Base-by-base conservation (phyloP, 768 basidiomycete species). In the Tulasnella sp. region DNA sequence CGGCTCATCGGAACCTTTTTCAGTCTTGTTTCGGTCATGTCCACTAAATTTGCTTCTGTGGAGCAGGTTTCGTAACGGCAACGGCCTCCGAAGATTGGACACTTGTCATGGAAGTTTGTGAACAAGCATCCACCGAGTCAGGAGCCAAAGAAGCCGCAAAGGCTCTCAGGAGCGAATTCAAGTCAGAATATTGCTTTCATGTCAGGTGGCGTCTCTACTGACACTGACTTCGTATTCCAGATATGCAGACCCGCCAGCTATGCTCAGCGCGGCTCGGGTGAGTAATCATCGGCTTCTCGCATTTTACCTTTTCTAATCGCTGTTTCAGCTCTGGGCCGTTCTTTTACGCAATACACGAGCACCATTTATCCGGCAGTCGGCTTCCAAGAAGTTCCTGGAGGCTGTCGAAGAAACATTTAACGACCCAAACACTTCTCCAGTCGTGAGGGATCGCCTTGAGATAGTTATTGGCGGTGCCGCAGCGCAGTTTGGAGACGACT, bases 131-230 rank as follows among this genome's bases (percentile, higher is more conserved):
- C 2, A 84, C 65, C 63, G 86, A 91, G 56, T 66, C 69, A 7
- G 81, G 81, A 52, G 86, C 87, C 8, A 91, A 85, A 66, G 91
- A 92, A 65, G 88, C 90, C 0, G 80, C 84, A 5, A 80, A 81
- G 52, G 86, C 90, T 1, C 72, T 93, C 41, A 72, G 90, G 48
- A 77, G 82, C 40, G 89, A 90, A 67, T 88, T 96, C 76, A 91
- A 91, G 81, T 86, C 59, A 57, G 77, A 67, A 27, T 2, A 19
- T 12, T 2, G 56, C 6, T 4, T 14, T 57, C 27, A 19, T 4
- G 2, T 53, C 56, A 45, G 17, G 23, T 54, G 32, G n/a, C 32
- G 21, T 23, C 31, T 51, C 15, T 23, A 53, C n/a, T 49, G n/a
- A 32, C 25, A 2, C 25, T 21, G 2, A 27, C 23, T 9, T 19